Base-by-base conservation (phyloP, 352 stramenopile genomes). In the Phytophthora quininea region DNA sequence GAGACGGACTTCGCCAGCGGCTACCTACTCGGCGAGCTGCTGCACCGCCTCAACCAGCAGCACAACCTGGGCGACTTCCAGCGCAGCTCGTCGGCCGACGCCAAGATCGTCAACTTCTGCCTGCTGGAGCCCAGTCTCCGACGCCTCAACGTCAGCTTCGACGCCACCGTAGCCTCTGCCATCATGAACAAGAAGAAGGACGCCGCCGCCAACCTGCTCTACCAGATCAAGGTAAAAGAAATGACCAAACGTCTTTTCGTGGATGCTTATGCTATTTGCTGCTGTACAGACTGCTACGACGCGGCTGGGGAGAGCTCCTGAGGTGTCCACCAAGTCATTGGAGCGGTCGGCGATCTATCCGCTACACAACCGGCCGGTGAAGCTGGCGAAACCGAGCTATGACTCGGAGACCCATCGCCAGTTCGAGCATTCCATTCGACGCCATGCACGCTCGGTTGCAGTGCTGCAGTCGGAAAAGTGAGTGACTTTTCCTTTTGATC, bases 71-170 rank as follows among this genome's bases (percentile, higher is more conserved):
- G 65, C 45, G 77, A 93, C 54, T 97, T 97, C 50, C 77, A 93
- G 61, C 62, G 86, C 62, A 90, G 75, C 74, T 69, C 70, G 27
- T 89, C 68, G 32, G 80, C 84, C 10, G 84, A 96, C 54, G 88
- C 88, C 57, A 97, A 95, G 70, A 90, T 95, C 69, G 54, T 93
- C 73, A 97, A 97, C 71, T 97, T 96, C 67, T 96, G 88, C 19
- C 72, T 96, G 27, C 62, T 97, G 14, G 86, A 96, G 73, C 88
- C 88, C 4, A 82, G 75, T 35, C 64, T 97, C 31, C 82, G 81
- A 24, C 84, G 83, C 31, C 76, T 97, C 48, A 77, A 80, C 59
- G 68, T 97, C 48, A 70, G 73, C 4, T 94, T 97, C 57, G 86
- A 97, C 58, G 77, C 86, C n/a, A 84, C 82, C 42, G 69, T 80